A percentile compares a stretch with the other conserved stretches of the same genome.
phyloP scores from a whole-genome alignment of 306 rosid genomes.

The peach (Prunus persica) region DNA sequence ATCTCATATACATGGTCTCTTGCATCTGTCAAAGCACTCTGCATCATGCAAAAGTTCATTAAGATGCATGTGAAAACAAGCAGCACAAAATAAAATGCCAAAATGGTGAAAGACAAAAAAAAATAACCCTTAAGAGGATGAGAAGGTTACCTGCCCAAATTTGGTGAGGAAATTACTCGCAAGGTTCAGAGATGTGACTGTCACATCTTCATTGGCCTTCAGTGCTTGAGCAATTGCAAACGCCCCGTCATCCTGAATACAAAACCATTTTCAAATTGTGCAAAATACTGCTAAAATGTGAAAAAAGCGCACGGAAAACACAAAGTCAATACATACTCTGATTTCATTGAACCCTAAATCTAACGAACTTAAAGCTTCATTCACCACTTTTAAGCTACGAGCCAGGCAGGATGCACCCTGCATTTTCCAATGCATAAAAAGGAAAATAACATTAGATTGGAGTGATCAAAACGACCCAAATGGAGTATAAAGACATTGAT shows the following conservation, averaged over 20 bases:
- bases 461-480: background rate
- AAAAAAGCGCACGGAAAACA: background rate
- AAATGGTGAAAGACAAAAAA: background rate
- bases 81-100: background rate
- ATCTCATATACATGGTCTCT: conserved; percentile 94
- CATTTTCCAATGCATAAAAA: conserved; percentile 20
- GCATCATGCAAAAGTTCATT: conserved; percentile 28
- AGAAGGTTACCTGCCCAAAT: conserved; percentile 75
- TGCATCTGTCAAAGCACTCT: conserved; percentile 95
- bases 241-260: conserved; percentile 87
- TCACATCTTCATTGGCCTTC: conserved; percentile 85
- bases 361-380: conserved; percentile 85
- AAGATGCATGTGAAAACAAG: background rate
- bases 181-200: conserved; percentile 71
- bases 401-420: conserved; percentile 93
- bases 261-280: conserved; percentile 15
- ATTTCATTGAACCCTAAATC: conserved; percentile 97
- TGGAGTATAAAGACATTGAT: background rate
- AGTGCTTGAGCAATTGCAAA: conserved; percentile 98
- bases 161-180: conserved; percentile 87
- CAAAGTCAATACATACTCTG: conserved; percentile 49
- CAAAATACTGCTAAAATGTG: conserved; percentile 10
- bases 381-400: conserved; percentile 97
- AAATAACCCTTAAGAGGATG: background rate
- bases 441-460: conserved; percentile 10